Base-by-base conservation (phyloP, 1,284 basidiomycete genomes). In the Amylostereum areolatum region DNA sequence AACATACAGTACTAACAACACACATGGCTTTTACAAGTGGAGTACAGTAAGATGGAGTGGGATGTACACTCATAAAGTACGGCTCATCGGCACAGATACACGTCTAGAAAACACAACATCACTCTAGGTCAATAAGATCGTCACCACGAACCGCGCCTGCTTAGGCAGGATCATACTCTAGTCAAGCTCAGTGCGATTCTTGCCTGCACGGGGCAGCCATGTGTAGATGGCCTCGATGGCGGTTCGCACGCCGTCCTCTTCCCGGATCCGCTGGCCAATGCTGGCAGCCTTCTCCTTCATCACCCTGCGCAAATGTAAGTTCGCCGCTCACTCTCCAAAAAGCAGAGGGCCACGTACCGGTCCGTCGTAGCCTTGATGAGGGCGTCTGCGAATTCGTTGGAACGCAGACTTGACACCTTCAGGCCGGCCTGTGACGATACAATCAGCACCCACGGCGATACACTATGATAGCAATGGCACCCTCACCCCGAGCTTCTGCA, bases 221-320 rank as follows among this genome's bases (percentile, higher is more conserved):
- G 68, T 73, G 55, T 77, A 76, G 32, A 80, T 74, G 8, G 71
- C 67, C 47, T 68, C 61, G 34, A 80, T 77, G 24, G 77, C 74
- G n/a, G 64, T 68, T 50, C 64, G 64, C 4, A 77, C 72, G 30
- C 77, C 77, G 50, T 78, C 65, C 65, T 80, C 77, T 74, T 77
- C 50, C 46, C 81, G 68, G 47, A 89, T 85, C 54, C 69, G 73
- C 61, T 82, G 75, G 3, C 85, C 85, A 3, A 85, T 71, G 29
- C 73, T 68, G 3, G 78, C 72, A 2, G 82, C 81, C 57, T 83
- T 85, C 62, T 83, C 79, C 49, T 76, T 80, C 78, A 85, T 84
- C 32, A 75, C 62, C 3, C 71, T 76, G 54, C 5, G 42, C 32
- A 25, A 27, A 24, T 25, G 39, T 37, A 4, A 36, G n/a, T 7